phyloP scores from a whole-genome alignment of 2,329 filamentous ascomycete genomes.

The Furcasterigmium furcatum region DNA sequence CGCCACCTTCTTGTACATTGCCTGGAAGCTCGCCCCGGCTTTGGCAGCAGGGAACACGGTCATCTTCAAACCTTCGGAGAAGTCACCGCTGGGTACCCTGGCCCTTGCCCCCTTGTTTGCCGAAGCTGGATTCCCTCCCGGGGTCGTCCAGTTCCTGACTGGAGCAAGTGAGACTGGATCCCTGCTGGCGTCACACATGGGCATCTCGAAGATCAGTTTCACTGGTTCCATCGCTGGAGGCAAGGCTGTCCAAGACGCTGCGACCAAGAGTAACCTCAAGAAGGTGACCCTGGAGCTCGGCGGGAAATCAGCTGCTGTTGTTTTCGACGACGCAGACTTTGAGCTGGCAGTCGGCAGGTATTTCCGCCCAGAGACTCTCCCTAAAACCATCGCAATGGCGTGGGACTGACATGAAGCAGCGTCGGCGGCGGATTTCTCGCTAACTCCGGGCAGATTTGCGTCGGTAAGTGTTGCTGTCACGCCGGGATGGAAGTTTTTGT shows the following conservation, averaged over 20 bases:
- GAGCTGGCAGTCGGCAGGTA: constrained; percentile 56
- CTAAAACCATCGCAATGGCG: constrained; percentile 48
- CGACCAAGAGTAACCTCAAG: constrained; percentile 47
- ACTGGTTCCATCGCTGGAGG: constrained; percentile 68
- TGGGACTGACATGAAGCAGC: constrained; percentile 42
- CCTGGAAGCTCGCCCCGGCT: constrained; percentile 22
- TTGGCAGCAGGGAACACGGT: constrained; percentile 69
- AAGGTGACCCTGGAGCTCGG: constrained; percentile 41
- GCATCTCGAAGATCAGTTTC: constrained; percentile 70
- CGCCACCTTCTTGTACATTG: constrained; percentile 57
- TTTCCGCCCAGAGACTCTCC: constrained; percentile 56
- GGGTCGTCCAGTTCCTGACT: constrained; percentile 11
- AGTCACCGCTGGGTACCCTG: constrained; percentile 79
- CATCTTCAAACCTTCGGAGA: constrained; percentile 81
- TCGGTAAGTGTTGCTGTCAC: constrained; percentile 57
- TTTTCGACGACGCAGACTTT: constrained; percentile 44
- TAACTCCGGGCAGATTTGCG: constrained; percentile 13
- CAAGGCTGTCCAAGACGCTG: constrained; percentile 66
- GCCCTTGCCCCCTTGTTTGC: constrained; percentile 61
- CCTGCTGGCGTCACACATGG: constrained; percentile 59
- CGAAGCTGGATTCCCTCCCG: constrained; percentile 32
- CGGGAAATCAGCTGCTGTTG: constrained; percentile 39
- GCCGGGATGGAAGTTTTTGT: constrained; percentile 68
- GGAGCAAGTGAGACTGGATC: constrained; percentile 52
- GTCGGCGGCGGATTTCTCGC: constrained; percentile 39